Evolutionary conservation across 2,329 filamentous ascomycete species (phyloP), one percentile per base, ranked within the genome.

Genomic region (Ceratocystis huliohia): DNA sequence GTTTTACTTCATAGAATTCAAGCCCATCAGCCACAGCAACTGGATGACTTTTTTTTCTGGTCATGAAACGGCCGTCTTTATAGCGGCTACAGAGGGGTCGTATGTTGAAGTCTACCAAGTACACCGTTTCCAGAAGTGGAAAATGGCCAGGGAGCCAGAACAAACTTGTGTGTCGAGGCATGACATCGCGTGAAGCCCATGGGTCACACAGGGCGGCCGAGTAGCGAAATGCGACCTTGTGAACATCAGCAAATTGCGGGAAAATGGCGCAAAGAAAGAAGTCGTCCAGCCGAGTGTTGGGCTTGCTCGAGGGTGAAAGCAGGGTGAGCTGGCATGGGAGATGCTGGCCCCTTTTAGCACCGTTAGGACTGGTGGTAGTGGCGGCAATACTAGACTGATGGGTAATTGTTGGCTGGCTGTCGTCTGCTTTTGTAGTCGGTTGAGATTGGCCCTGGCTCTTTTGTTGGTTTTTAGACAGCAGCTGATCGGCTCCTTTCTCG

Each of bases 111-210:
- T 57, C 53, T 15, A 57, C 53, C 10, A 57, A 22, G 17, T 57
- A 57, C 25, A 57, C 53, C 6, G 53, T 57, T 33, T 57, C 53
- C 30, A 57, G 28, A 25, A 57, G 10, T 33, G 53, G 53, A 25
- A 57, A 57, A 30, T 57, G 53, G 13, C 25, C 53, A 17, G 53
- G 53, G 25, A 57, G 53, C 53, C 53, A 57, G 28, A 57, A 57
- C 25, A 57, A 30, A 57, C 53, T 57, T 13, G 61, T 63, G 48
- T 63, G 41, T 5, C 37, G 44, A 44, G 61, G 61, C 61, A 45
- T 63, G 61, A 50, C 41, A 17, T 63, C 22, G n/a, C 45, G 61
- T 22, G 45, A 46, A 17, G 61, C 61, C 61, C 61, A 63, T 30
- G 61, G 41, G n/a, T 63, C 61, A 25, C 61, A 63, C n/a, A 63